Evolutionary conservation across 257 asterid species (phyloP).

Genomic region (Solanum appendiculatum): DNA sequence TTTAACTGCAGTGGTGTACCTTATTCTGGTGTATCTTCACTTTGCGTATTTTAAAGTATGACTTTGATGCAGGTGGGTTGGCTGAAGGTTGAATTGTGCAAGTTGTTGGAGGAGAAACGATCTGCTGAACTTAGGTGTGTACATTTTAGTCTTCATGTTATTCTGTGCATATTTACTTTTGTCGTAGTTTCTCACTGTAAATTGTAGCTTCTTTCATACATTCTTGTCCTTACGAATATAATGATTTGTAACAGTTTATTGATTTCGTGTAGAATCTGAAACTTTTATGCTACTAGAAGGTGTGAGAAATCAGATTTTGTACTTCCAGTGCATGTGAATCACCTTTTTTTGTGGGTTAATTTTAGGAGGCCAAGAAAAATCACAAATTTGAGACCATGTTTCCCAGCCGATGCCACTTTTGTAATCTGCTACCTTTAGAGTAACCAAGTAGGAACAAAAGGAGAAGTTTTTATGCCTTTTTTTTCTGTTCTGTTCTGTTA

Average conservation of each 20-base stretch:
- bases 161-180: not conserved
- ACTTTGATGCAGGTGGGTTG: constrained; percentile 54
- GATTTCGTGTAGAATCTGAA: not conserved
- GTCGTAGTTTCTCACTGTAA: not conserved
- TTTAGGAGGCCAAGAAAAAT: not conserved
- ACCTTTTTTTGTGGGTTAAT: not conserved
- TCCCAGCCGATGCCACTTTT: not conserved
- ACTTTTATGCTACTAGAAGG: not conserved
- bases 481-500: not conserved
- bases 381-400: not conserved
- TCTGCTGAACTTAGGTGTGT: constrained; percentile 83
- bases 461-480: not conserved
- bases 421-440: not conserved
- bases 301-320: not conserved
- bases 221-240: not conserved
- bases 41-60: not conserved
- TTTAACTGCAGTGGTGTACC: not conserved
- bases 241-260: not conserved
- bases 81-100: constrained; percentile 88
- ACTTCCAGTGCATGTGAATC: not conserved
- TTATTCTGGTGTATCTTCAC: not conserved
- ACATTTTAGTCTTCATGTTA: not conserved
- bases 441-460: not conserved
- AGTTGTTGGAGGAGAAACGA: constrained; percentile 80
- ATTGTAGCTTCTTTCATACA: not conserved